These are phyloP conservation scores for Yarrowia osloensis DNA, from an alignment of 805 yeast species.

Conservation along the genomic window DNA sequence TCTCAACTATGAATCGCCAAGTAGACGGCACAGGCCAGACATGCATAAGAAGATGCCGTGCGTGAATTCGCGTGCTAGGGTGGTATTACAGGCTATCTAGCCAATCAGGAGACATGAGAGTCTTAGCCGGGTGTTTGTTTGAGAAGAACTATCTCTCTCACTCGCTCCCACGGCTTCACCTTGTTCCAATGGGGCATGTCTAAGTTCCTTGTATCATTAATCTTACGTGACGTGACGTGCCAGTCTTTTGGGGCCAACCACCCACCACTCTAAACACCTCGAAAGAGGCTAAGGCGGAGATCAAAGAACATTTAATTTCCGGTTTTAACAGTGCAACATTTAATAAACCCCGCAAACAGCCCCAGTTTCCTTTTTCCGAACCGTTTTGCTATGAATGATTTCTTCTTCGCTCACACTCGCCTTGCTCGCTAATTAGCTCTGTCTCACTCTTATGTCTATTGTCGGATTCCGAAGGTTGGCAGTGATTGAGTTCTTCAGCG, in stretches of 20 bases:
- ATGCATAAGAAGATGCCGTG: conserved; percentile 3
- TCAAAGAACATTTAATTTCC: neutral
- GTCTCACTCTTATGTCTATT: neutral
- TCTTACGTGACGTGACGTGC: conserved; percentile 7
- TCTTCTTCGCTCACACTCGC: neutral
- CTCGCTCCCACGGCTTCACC: neutral
- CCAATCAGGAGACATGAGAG: too few species aligned
- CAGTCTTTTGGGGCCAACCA: neutral
- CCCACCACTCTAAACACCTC: neutral
- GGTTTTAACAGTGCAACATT: neutral
- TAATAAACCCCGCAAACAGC: too few species aligned
- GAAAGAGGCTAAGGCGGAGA: neutral
- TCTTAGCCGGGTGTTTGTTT: too few species aligned
- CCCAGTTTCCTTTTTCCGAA: neutral
- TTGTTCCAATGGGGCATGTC: neutral
- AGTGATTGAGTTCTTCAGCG: neutral
- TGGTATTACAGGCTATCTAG: too few species aligned
- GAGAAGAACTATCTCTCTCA: too few species aligned
- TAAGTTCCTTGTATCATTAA: neutral
- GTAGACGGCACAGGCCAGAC: conserved; percentile 2
- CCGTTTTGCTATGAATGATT: neutral
- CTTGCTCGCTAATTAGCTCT: too few species aligned
- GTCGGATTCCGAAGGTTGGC: neutral
- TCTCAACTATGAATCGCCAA: neutral
- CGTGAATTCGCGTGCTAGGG: neutral